Base-by-base conservation (phyloP, 345 rosid genomes). In the Salix exigua region DNA sequence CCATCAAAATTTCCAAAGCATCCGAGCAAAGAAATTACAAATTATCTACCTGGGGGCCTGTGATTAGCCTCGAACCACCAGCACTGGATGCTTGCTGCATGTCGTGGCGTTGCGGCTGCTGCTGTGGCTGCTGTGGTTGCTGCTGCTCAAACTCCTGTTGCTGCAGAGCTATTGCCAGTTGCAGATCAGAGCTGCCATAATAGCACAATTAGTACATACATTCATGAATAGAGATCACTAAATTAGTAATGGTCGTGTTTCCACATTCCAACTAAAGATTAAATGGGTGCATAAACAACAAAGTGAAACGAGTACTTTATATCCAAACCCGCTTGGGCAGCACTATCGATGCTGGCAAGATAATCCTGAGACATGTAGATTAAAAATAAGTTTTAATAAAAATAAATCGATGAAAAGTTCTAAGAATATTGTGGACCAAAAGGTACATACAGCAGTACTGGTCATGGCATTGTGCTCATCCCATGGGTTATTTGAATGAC, bases 151-250 rank as follows among this genome's bases (percentile, higher is more conserved):
- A 94, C 89, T 96, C 99, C 78, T 92, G 92, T 65, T 96, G 99
- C 78, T 96, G 99, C 82, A 96, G 83, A 70, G 97, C 99, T 82
- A 96, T 96, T 68, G 99, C 99, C 63, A 91, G 84, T 87, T 94
- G 97, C 72, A 94, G 89, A 88, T 96, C 99, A 77, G 97, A 82
- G 79, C 99, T 96, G 89, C 83, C 71, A 86, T 71, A 76, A 82
- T 37, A 60, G 70, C 46, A 55, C 16, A 68, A 51, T 64, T 53
- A 68, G 4, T 50, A 38, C 65, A 55, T 72, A 58, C 77, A 46
- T 35, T 26, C 72, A 67, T 14, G 60, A 66, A 25, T 28, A 31
- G 11, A n/a, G 35, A 70, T 26, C 63, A 58, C 28, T 58, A 70
- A 44, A 31, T 31, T 37, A 70, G 19, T n/a, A 25, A 38, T 58